A percentile compares a stretch with the other conserved stretches of the same genome.
Evolutionary conservation across 257 asterid species (phyloP).

Genomic region (Lycium barbarum): DNA sequence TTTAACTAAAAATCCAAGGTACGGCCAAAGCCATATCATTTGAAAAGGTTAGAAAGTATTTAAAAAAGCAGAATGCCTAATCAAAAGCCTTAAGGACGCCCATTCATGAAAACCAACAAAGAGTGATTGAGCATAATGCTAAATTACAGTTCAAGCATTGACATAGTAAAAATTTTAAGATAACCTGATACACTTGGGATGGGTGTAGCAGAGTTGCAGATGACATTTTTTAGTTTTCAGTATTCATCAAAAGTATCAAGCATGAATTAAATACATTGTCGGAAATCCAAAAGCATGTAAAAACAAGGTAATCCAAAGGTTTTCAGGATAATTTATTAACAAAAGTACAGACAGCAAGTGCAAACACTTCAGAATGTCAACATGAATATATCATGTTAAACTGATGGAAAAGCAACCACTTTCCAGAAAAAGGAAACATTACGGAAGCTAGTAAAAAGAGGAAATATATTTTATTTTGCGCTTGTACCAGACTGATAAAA

Average conservation of each 20-base stretch:
- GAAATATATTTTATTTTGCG: background rate
- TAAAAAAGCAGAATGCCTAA: background rate
- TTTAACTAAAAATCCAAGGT: background rate
- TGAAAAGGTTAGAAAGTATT: background rate
- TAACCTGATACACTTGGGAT: conserved; percentile 3
- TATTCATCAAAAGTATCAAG: background rate
- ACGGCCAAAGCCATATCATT: background rate
- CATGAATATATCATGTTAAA: conserved; percentile 6
- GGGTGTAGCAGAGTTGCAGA: background rate
- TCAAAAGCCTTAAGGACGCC: background rate
- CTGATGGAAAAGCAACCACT: background rate
- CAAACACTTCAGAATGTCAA: background rate
- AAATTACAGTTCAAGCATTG: background rate
- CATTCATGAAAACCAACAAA: background rate
- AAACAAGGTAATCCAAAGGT: background rate
- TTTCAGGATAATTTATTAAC: background rate
- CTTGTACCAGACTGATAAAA: background rate
- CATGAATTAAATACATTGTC: background rate
- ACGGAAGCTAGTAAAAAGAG: background rate
- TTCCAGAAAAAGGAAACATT: background rate
- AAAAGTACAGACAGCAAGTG: conserved; percentile 13
- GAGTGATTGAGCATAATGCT: too few species aligned
- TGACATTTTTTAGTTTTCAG: background rate
- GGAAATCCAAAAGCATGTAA: background rate
- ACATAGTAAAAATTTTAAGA: background rate